Conservation (phyloP, 2,329 filamentous ascomycete genomes). For the Microascus cirrosus region DNA sequence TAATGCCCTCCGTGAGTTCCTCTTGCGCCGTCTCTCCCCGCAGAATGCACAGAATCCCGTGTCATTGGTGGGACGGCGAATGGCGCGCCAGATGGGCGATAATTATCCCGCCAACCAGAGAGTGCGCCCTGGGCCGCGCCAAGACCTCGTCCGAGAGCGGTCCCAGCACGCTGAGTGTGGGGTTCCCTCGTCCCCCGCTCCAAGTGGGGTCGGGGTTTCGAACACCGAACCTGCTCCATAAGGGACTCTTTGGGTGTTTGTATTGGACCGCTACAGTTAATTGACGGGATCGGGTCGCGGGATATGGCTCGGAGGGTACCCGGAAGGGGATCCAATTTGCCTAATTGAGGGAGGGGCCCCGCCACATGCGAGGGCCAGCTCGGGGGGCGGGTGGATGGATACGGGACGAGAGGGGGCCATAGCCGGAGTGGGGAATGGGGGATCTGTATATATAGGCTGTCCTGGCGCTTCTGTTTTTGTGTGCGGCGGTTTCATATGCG, state of each 20-base stretch:
- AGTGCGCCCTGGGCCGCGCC: neutral
- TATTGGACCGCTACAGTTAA: too few relatives aligned
- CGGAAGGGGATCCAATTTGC: neutral
- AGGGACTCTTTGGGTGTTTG: too few relatives aligned
- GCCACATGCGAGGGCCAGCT: neutral
- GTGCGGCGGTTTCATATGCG: neutral
- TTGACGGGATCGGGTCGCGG: too few relatives aligned
- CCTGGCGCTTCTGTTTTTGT: neutral
- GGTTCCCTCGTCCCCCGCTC: neutral
- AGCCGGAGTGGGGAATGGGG: neutral
- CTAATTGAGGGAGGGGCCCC: neutral
- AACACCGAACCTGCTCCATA: too few relatives aligned
- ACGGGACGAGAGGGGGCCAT: neutral
- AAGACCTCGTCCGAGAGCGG: neutral
- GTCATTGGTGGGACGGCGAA: neutral
- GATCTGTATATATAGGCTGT: neutral
- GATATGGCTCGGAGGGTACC: neutral
- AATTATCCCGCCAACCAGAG: neutral
- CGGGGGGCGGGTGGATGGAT: neutral
- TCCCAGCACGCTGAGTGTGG: neutral
- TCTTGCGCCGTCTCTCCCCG: neutral
- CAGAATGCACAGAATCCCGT: neutral
- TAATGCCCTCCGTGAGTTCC: neutral
- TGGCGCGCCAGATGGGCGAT: neutral
- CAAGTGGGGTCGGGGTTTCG: too few relatives aligned